These are phyloP conservation scores for Ganoderma multipileum DNA, from an alignment of 1,284 basidiomycete species.

Conservation along the genomic window DNA sequence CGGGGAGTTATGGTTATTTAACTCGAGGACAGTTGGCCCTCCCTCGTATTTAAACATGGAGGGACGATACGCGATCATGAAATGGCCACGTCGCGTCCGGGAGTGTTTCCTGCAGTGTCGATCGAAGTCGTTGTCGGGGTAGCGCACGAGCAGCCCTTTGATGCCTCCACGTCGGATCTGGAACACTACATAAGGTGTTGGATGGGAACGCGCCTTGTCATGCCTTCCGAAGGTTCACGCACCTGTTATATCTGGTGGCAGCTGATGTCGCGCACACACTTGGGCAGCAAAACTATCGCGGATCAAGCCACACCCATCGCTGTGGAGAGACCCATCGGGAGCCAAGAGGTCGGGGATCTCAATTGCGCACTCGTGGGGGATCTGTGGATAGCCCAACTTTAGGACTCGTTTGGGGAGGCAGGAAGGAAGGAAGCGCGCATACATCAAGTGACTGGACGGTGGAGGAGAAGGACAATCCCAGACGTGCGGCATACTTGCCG, in stretches of 20 bases:
- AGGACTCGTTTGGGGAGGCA: background rate
- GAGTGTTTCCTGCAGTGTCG: constrained; percentile 7
- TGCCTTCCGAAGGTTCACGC: background rate
- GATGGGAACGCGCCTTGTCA: background rate
- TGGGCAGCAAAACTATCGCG: constrained; percentile 28
- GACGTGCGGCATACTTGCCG: constrained; percentile 34
- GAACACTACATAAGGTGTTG: constrained; percentile 24
- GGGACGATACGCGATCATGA: constrained; percentile 28
- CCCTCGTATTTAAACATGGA: constrained; percentile 35
- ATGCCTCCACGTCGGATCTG: constrained; percentile 34
- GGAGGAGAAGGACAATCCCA: constrained; percentile 35
- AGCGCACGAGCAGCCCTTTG: constrained; percentile 33
- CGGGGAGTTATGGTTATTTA: constrained; percentile 26
- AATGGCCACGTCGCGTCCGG: background rate
- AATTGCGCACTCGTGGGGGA: constrained; percentile 21
- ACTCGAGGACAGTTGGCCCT: constrained; percentile 31
- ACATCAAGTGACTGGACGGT: constrained; percentile 32
- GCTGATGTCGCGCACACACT: constrained; percentile 22
- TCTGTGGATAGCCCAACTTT: constrained; percentile 13
- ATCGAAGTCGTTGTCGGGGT: constrained; percentile 31
- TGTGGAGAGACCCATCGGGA: constrained; percentile 31
- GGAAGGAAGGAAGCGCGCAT: background rate
- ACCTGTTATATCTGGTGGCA: constrained; percentile 31
- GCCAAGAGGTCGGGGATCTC: constrained; percentile 27
- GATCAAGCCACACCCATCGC: constrained; percentile 35